phyloP scores from a whole-genome alignment of 2,329 filamentous ascomycete species.

The Cladosporium cucumerinum region DNA sequence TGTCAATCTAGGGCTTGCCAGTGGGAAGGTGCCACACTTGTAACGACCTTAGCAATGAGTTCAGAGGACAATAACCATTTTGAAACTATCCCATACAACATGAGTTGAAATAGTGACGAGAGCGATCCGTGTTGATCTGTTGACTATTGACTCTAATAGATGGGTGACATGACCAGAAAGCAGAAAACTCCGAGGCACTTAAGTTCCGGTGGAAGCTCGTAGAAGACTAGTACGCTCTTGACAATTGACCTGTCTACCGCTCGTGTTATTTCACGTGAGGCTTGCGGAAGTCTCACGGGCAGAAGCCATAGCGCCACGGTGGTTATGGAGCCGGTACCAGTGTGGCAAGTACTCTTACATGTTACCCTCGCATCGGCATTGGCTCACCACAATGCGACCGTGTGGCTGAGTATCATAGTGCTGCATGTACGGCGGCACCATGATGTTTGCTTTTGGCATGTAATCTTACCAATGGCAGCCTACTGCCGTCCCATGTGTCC shows the following conservation, averaged over 20 bases:
- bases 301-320: too few species aligned
- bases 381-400: too few species aligned
- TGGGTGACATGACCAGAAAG: not conserved
- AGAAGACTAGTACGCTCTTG: too few species aligned
- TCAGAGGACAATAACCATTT: not conserved
- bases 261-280: too few species aligned
- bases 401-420: not conserved
- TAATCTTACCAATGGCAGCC: not conserved
- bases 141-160: not conserved
- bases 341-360: too few species aligned
- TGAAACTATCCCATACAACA: too few species aligned
- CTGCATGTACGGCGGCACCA: not conserved
- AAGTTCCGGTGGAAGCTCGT: too few species aligned
- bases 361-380: too few species aligned
- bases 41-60: constrained; percentile 12
- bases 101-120: not conserved
- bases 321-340: too few species aligned
- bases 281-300: too few species aligned
- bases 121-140: not conserved
- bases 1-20: constrained; percentile 79
- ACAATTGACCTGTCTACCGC: too few species aligned
- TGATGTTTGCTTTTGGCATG: not conserved
- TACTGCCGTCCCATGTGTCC: not conserved
- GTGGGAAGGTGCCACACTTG: constrained; percentile 70
- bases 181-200: not conserved